Conservation (phyloP, 23 red algal genomes). For the Gracilaria vermiculophylla region DNA sequence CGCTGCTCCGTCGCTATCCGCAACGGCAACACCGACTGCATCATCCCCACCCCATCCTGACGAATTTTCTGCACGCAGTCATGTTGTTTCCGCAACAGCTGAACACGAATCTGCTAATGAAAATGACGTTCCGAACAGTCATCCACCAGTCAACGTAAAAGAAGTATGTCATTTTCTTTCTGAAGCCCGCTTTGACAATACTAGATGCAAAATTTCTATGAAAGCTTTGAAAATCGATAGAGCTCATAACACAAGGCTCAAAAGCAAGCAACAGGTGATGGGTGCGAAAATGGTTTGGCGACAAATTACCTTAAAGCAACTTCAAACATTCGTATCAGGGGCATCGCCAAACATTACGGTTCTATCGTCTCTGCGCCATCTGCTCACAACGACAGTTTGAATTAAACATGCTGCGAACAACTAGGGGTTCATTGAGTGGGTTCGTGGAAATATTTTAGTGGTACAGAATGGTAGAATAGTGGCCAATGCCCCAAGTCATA, state of each 20-base stretch:
- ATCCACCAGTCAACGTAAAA: neutral
- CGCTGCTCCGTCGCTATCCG: too few species aligned
- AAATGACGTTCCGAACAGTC: neutral
- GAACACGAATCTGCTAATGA: neutral
- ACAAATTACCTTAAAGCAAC: neutral
- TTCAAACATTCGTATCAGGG: too few species aligned
- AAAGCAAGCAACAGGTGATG: neutral
- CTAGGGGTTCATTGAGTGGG: neutral
- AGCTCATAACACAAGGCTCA: neutral
- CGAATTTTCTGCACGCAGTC: too few species aligned
- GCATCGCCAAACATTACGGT: too few species aligned
- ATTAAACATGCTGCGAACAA: too few species aligned
- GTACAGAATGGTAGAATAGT: neutral
- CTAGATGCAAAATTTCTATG: neutral
- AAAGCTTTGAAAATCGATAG: slow-evolving; percentile 12
- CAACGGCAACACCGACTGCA: too few species aligned
- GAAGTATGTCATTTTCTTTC: neutral
- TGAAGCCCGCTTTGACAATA: neutral
- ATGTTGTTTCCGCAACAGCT: too few species aligned
- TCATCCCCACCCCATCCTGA: too few species aligned
- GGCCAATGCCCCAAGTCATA: neutral
- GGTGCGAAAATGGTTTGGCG: neutral
- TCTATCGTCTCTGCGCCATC: neutral
- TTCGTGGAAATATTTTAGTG: neutral
- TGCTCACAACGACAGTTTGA: neutral